Conservation (phyloP, 306 rosid genomes). For the Leucaena leucocephala region DNA sequence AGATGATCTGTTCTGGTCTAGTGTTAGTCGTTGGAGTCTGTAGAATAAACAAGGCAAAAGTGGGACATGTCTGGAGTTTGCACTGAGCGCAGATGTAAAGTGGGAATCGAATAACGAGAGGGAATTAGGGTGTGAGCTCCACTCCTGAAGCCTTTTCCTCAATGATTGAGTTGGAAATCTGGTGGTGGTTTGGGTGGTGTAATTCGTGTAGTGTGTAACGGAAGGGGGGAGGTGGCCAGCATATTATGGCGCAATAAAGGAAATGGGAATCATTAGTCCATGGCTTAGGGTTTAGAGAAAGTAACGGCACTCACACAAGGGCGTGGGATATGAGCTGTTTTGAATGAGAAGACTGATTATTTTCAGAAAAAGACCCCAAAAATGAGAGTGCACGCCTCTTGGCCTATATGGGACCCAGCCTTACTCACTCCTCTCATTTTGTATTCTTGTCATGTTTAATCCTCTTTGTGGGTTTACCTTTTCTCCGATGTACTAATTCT, state of each 20-base stretch:
- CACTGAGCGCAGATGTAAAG: neutral
- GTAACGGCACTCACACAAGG: conserved; percentile 55
- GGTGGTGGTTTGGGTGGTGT: conserved; percentile 39
- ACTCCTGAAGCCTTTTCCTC: conserved; percentile 26
- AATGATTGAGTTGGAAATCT: conserved; percentile 43
- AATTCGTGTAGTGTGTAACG: conserved; percentile 36
- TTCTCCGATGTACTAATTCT: conserved; percentile 49
- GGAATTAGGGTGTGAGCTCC: conserved; percentile 24
- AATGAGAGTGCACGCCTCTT: conserved; percentile 56
- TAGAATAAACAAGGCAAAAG: conserved; percentile 46
- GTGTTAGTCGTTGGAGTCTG: conserved; percentile 32
- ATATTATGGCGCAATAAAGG: conserved; percentile 48
- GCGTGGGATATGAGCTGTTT: conserved; percentile 55
- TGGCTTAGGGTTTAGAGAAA: conserved; percentile 63
- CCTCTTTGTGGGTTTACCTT: conserved; percentile 50
- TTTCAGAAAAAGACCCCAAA: conserved; percentile 33
- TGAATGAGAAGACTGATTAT: conserved; percentile 55
- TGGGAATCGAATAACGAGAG: conserved; percentile 21
- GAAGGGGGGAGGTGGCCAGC: conserved; percentile 24
- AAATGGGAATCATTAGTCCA: conserved; percentile 49
- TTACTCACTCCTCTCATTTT: conserved; percentile 45
- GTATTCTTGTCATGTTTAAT: conserved; percentile 57
- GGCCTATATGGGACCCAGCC: conserved; percentile 60
- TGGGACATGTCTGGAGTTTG: neutral
- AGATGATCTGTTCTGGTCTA: conserved; percentile 27